Evolutionary conservation across 768 basidiomycete genomes (phyloP).

Genomic region (Tylopilus cervinicoccineus): DNA sequence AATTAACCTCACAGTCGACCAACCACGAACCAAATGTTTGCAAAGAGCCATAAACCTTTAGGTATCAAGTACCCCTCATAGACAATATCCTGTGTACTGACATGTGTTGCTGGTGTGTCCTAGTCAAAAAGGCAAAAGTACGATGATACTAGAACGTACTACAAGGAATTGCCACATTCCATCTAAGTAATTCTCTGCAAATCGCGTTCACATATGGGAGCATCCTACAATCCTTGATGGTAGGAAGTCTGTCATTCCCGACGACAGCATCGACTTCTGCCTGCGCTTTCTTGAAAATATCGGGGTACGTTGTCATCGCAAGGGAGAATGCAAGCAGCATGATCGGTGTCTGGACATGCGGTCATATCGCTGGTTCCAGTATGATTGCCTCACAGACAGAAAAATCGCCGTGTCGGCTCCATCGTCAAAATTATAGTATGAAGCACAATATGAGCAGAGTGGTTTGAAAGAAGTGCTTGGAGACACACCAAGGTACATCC

Average conservation of each 20-base stretch:
- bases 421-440: conserved; percentile 29
- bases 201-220: conserved; percentile 17
- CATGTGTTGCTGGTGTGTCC: conserved; percentile 1
- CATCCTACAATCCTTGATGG: conserved; percentile 5
- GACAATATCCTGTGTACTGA: conserved; percentile 13
- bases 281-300: conserved; percentile 7
- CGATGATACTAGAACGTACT: not conserved
- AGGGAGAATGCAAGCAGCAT: conserved; percentile 16
- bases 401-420: conserved; percentile 17
- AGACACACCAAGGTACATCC: conserved; percentile 15
- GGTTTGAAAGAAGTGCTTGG: not conserved
- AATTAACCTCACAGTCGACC: no score
- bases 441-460: not conserved
- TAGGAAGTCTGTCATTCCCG: conserved; percentile 11
- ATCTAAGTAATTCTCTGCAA: conserved; percentile 15
- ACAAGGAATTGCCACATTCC: not conserved
- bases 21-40: conserved; percentile 12
- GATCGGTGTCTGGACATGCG: conserved; percentile 3
- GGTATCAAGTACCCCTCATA: conserved; percentile 23
- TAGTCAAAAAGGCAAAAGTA: not conserved
- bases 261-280: conserved; percentile 12
- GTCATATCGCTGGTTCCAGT: no score
- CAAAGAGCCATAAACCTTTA: conserved; percentile 10
- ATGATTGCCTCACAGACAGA: not conserved
- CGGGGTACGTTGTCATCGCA: conserved; percentile 12